Base-by-base conservation (phyloP, 1,284 basidiomycete species). In the Lignosus rhinocerotis region DNA sequence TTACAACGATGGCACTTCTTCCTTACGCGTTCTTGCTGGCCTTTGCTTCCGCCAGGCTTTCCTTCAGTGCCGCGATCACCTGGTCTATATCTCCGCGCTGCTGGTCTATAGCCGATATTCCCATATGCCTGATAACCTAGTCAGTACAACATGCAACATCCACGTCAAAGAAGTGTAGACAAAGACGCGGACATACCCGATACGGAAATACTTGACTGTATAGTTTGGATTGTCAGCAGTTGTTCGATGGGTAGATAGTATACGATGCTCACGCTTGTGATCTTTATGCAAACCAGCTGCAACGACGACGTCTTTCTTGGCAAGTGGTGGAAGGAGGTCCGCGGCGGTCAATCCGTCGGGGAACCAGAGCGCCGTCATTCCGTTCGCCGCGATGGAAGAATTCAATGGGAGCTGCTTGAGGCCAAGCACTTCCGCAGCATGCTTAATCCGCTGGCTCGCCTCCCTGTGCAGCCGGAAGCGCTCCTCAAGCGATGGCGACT, bases 361-460 rank as follows among this genome's bases (percentile, higher is more conserved):
- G 73, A 86, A 92, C 74, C 90, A 92, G 44, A 92, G 69, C 83
- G 93, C 93, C 12, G 92, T 92, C 94, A 98, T 96, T 47, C 94
- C 94, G 70, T 96, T 96, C 6, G 95, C 94, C n/a, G 90, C 83
- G 55, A 82, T 80, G 6, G 81, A 78, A 1, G 84, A 75, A 46
- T 81, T 77, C 9, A 84, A 70, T 19, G 93, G 86, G 11, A 97
- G 80, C 64, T 84, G 84, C 67, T 80, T 87, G 66, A 98, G 79
- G 3, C 94, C 95, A 47, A 97, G 79, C 36, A 79, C 78, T 39
- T 75, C 73, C 2, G 90, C 86, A 11, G 86, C 84, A 42, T 85
- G 77, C 76, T 93, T 96, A 72, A 99, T 76, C 55, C 84, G 84
- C 55, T 81, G 72, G 60, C 90, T 92, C 0, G 86, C 88, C 51